Conservation (phyloP, 1,139 yeast genomes). For the Candida neerlandica region DNA sequence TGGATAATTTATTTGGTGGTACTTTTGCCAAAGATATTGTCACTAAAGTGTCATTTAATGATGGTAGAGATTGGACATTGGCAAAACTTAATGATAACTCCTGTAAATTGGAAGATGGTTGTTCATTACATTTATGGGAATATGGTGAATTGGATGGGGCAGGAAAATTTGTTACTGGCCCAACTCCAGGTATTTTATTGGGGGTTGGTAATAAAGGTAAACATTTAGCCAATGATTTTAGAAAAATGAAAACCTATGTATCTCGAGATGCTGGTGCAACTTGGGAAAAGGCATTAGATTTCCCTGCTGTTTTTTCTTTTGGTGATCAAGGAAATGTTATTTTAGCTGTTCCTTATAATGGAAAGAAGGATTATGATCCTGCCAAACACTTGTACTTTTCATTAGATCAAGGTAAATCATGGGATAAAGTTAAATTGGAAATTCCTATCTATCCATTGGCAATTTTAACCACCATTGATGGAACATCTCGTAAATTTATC, state of each 20-base stretch:
- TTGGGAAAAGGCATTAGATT: conserved; percentile 63
- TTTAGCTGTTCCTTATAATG: conserved; percentile 56
- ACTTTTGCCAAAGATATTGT: conserved; percentile 20
- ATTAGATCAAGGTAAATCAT: conserved; percentile 71
- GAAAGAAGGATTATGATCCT: conserved; percentile 19
- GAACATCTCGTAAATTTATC: conserved; percentile 64
- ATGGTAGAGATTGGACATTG: conserved; percentile 64
- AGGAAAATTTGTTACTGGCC: conserved; percentile 59
- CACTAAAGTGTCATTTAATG: conserved; percentile 56
- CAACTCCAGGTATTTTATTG: conserved; percentile 73
- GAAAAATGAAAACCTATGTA: conserved; percentile 52
- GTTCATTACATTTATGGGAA: conserved; percentile 60
- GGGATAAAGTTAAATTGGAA: conserved; percentile 60
- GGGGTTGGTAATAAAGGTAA: conserved; percentile 60
- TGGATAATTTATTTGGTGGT: conserved; percentile 35
- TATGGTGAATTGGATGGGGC: conserved; percentile 55
- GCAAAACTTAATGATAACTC: conserved; percentile 50
- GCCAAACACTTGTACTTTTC: conserved; percentile 54
- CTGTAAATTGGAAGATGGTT: conserved; percentile 48
- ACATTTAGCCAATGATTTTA: conserved; percentile 23
- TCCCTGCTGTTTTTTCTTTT: conserved; percentile 60
- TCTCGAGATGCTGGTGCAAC: conserved; percentile 79
- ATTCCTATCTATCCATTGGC: conserved; percentile 44
- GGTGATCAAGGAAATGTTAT: conserved; percentile 84
- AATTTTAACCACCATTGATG: conserved; percentile 69